A percentile compares a stretch with the other conserved stretches of the same genome.
Conservation (phyloP, 1,284 basidiomycete genomes). For the Pulveroboletus sp. region DNA sequence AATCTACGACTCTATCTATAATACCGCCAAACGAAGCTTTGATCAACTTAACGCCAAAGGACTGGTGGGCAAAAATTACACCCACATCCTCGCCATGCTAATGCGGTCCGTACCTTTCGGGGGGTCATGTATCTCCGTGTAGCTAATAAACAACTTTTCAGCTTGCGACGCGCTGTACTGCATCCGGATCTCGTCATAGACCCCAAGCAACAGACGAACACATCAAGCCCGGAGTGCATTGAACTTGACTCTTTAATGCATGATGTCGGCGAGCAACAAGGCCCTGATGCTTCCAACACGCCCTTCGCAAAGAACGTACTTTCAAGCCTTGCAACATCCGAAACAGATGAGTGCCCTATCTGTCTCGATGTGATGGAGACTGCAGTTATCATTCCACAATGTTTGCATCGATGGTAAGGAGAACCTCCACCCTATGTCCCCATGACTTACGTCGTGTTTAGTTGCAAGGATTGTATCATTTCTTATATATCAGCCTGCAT, state of each 20-base stretch:
- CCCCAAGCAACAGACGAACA: slow-evolving; percentile 43
- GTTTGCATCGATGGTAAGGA: slow-evolving; percentile 75
- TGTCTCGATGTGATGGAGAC: slow-evolving; percentile 77
- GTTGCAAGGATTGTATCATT: slow-evolving; percentile 84
- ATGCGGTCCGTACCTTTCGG: slow-evolving; percentile 60
- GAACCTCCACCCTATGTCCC: not conserved
- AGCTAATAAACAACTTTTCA: slow-evolving; percentile 33
- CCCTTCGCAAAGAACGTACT: slow-evolving; percentile 69
- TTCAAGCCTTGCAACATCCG: slow-evolving; percentile 48
- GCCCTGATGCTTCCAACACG: slow-evolving; percentile 37
- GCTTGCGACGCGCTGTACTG: slow-evolving; percentile 83
- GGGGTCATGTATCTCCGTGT: not conserved
- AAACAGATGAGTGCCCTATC: slow-evolving; percentile 73
- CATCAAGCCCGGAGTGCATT: slow-evolving; percentile 40
- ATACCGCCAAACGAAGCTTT: slow-evolving; percentile 68
- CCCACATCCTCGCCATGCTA: slow-evolving; percentile 87
- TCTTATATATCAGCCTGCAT: slow-evolving; percentile 65
- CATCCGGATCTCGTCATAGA: slow-evolving; percentile 78
- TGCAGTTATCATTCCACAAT: slow-evolving; percentile 72
- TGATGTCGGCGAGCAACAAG: slow-evolving; percentile 52
- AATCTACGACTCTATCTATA: slow-evolving; percentile 80
- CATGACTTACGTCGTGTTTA: slow-evolving; percentile 31
- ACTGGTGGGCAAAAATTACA: slow-evolving; percentile 81
- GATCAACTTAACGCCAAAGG: slow-evolving; percentile 78
- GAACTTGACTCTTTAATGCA: slow-evolving; percentile 67